Base-by-base conservation (phyloP, 495 filamentous ascomycete genomes). In the Sphaerosporella brunnea region DNA sequence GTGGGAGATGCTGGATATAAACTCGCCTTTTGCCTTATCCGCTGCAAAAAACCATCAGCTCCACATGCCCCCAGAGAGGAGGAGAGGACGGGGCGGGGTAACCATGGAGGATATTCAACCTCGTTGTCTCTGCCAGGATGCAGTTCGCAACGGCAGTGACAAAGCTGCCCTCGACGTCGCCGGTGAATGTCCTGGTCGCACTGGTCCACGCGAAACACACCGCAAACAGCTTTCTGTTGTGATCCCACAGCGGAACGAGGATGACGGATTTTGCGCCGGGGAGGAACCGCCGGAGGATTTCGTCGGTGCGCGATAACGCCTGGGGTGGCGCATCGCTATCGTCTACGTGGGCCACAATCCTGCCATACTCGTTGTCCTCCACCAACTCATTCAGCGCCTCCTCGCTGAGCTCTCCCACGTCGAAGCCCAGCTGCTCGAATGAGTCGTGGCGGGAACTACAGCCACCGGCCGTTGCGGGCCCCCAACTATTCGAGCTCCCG, bases 1-100 rank as follows among this genome's bases (percentile, higher is more conserved):
- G 56, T 92, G 84, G 24, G 75, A 80, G 21, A 86, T 71, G 9
- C 74, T 80, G 0, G 75, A 75, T 24, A 86, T 74, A 46, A 84
- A 77, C 47, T 79, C 78, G 1, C 74, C 71, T 53, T 86, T 84
- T 21, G 72, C 69, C 43, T 64, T 67, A 42, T 76, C 70, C 9
- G 65, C 68, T 15, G 19, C n/a, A 16, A 44, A 36, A 51, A 8
- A 50, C 43, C 23, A 20, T 25, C n/a, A 23, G 53, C 25, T 53
- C 36, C 13, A n/a, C 11, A 41, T 32, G 44, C 28, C 23, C 2
- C 28, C 15, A 18, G 25, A 26, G 18, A 10, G 23, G 26, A 2
- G 7, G 23, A 45, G 49, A 23, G 20, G 19, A 16, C 16, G 36
- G 36, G 15, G n/a, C 5, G 15, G 15, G 16, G 16, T 7, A 39